Evolutionary conservation across 768 basidiomycete species (phyloP).

Genomic region (Trametes coccinea): DNA sequence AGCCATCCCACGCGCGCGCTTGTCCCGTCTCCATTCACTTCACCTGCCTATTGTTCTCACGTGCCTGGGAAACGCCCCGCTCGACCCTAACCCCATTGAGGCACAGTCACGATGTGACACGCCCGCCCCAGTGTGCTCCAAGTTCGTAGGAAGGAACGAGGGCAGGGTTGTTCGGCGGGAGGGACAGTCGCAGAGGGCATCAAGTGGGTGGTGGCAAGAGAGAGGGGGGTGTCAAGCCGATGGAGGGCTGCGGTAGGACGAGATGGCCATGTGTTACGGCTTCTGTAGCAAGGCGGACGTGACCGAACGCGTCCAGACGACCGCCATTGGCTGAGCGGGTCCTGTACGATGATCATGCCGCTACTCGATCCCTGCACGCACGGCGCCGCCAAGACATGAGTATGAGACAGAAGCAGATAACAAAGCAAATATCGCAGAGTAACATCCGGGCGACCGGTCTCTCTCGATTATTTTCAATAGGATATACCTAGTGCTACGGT

Average conservation of each 20-base stretch:
- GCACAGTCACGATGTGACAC: constrained; percentile 15
- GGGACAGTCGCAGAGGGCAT: background rate
- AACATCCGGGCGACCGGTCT: background rate
- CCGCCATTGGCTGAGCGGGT: constrained; percentile 1
- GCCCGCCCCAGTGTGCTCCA: background rate
- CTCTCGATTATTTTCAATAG: constrained; percentile 18
- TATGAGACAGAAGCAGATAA: background rate
- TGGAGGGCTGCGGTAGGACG: background rate
- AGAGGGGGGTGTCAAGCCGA: background rate
- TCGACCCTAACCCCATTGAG: constrained; percentile 4
- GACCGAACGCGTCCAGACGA: constrained; percentile 1
- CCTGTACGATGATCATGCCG: background rate
- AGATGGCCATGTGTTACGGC: background rate
- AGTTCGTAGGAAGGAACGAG: constrained; percentile 8
- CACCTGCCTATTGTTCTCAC: constrained; percentile 19
- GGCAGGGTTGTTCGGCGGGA: background rate
- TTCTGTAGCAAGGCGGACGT: background rate
- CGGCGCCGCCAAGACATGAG: too few species aligned
- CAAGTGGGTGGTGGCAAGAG: background rate
- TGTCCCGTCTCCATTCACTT: background rate
- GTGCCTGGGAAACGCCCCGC: constrained; percentile 6
- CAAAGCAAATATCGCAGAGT: background rate
- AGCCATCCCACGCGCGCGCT: background rate
- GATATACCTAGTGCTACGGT: constrained; percentile 18
- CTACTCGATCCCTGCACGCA: background rate